Percentiles rank a stretch among this genome's conserved stretches.
These are phyloP conservation scores for Cercospora brassicicola DNA, from an alignment of 2,329 filamentous ascomycete species.

Conservation along the genomic window DNA sequence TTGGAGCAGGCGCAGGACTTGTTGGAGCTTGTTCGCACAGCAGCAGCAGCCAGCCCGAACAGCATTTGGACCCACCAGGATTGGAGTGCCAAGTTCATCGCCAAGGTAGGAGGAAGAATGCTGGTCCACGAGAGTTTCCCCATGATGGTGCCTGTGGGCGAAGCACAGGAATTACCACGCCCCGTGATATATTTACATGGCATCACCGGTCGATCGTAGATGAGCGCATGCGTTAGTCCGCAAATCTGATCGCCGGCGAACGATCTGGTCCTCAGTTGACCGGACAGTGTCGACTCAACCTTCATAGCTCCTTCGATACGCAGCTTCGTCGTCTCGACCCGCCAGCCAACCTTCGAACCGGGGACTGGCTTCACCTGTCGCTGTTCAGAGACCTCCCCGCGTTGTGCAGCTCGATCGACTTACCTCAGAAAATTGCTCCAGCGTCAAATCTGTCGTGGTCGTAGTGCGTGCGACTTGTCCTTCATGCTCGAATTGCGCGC, in stretches of 20 bases:
- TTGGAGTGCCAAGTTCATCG: constrained; percentile 35
- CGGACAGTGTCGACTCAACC: not conserved
- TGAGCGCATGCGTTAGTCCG: not conserved
- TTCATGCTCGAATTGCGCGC: not conserved
- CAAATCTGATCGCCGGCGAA: not conserved
- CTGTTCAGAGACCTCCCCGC: not conserved
- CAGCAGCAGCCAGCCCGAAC: constrained; percentile 22
- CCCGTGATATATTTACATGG: constrained; percentile 33
- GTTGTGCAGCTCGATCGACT: not conserved
- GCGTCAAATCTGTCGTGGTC: not conserved
- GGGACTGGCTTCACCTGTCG: not conserved
- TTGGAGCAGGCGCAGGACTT: constrained; percentile 30
- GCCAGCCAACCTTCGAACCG: not conserved
- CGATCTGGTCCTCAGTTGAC: not conserved
- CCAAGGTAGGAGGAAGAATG: constrained; percentile 35
- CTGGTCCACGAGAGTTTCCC: constrained; percentile 35
- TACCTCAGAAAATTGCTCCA: not conserved
- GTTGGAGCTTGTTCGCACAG: constrained; percentile 28
- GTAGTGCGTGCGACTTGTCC: not conserved
- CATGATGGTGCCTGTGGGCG: constrained; percentile 35
- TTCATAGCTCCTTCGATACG: not conserved
- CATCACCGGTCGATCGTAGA: not conserved
- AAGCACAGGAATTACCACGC: constrained; percentile 29
- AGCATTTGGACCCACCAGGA: constrained; percentile 31
- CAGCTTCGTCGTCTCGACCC: not conserved